A percentile compares a stretch with the other conserved stretches of the same genome.
These are phyloP conservation scores for Apiospora rasikravindrae DNA, from an alignment of 2,329 filamentous ascomycete genomes.

Conservation along the genomic window DNA sequence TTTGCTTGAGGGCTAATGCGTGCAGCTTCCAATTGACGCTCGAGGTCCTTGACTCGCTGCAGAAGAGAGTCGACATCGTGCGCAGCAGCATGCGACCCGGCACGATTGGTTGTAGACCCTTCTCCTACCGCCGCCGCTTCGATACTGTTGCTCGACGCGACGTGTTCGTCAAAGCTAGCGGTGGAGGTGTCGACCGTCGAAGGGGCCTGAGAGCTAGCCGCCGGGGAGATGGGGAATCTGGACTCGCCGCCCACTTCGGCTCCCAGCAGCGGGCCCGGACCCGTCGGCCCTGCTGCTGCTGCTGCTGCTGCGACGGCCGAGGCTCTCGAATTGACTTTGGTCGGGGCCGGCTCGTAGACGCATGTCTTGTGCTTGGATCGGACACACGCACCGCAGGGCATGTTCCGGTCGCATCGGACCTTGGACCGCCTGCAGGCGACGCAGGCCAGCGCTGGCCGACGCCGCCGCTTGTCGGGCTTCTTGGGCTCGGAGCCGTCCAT, in stretches of 20 bases:
- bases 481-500: not conserved
- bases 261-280: not conserved
- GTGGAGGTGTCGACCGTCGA: slow-evolving; percentile 23
- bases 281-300: not conserved
- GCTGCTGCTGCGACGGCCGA: not conserved
- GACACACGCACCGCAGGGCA: slow-evolving; percentile 65
- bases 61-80: slow-evolving; percentile 37
- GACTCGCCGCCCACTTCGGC: not conserved
- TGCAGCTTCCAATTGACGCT: slow-evolving; percentile 45
- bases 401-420: slow-evolving; percentile 63
- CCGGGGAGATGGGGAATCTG: not conserved
- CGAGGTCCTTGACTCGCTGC: slow-evolving; percentile 48
- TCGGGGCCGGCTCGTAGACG: slow-evolving; percentile 43
- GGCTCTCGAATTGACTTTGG: not conserved
- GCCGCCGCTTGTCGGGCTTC: slow-evolving; percentile 18
- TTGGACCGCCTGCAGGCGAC: slow-evolving; percentile 64
- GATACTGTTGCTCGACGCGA: not conserved
- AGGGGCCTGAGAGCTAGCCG: not conserved
- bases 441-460: slow-evolving; percentile 54
- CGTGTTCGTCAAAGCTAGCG: not conserved
- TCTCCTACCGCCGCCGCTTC: not conserved
- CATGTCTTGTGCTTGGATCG: slow-evolving; percentile 60
- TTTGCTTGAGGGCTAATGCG: slow-evolving; percentile 27
- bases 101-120: not conserved
- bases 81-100: not conserved